Percentiles rank a stretch among this genome's conserved stretches.
Conservation (phyloP, 768 basidiomycete genomes). For the Gelatoporia subvermispora region DNA sequence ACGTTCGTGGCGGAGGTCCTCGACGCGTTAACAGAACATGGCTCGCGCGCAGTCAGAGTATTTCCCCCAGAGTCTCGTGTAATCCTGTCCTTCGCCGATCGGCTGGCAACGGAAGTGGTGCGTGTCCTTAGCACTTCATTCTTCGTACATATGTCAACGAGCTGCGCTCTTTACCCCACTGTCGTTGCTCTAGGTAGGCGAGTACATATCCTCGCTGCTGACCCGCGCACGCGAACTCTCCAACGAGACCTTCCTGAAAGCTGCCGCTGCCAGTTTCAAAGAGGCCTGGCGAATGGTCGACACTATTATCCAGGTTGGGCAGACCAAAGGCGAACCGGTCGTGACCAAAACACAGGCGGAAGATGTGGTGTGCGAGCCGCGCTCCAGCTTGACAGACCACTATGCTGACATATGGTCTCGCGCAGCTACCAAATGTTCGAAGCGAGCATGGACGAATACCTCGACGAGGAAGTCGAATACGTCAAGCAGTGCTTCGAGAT, state of each 20-base stretch:
- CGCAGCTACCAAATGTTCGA: slow-evolving; percentile 92
- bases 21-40: slow-evolving; percentile 64
- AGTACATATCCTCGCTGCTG: slow-evolving; percentile 79
- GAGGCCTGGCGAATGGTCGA: slow-evolving; percentile 88
- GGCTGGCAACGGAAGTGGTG: slow-evolving; percentile 82
- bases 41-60: slow-evolving; percentile 74
- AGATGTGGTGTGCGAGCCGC: slow-evolving; percentile 68
- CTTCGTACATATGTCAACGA: background rate
- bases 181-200: slow-evolving; percentile 56
- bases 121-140: slow-evolving; percentile 19
- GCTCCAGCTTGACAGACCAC: background rate
- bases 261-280: slow-evolving; percentile 84
- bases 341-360: slow-evolving; percentile 58
- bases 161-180: slow-evolving; percentile 1
- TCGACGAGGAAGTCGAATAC: slow-evolving; percentile 87
- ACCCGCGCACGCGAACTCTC: slow-evolving; percentile 73
- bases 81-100: slow-evolving; percentile 75
- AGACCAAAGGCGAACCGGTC: slow-evolving; percentile 31
- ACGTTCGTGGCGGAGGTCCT: slow-evolving; percentile 74
- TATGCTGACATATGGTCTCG: slow-evolving; percentile 1
- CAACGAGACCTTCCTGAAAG: slow-evolving; percentile 69
- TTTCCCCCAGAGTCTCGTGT: slow-evolving; percentile 82
- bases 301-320: slow-evolving; percentile 55
- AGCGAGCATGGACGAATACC: slow-evolving; percentile 94
- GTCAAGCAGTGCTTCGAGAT: slow-evolving; percentile 69